phyloP scores from a whole-genome alignment of 805 yeast species.

The Dipodascus albidus region DNA sequence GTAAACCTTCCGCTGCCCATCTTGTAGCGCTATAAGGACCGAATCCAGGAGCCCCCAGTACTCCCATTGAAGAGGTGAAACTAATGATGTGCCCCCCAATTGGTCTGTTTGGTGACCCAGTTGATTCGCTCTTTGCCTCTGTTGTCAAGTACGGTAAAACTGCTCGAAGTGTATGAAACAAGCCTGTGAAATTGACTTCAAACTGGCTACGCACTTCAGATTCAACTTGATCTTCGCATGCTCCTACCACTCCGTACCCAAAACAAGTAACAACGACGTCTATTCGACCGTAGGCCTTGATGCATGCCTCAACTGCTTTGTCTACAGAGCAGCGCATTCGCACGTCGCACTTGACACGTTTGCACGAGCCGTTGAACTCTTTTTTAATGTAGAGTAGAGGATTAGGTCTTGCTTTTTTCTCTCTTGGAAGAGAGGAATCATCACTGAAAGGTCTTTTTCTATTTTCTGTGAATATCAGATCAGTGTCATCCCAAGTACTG shows the following conservation, averaged over 20 bases:
- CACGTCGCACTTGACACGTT: constrained; percentile 14
- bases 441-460: not conserved
- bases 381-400: constrained; percentile 4
- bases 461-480: not conserved
- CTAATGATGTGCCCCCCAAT: constrained; percentile 5
- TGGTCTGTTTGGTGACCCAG: constrained; percentile 3
- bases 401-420: constrained; percentile 4
- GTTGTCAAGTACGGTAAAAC: constrained; percentile 14
- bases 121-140: not conserved
- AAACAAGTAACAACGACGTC: constrained; percentile 18
- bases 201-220: constrained; percentile 18
- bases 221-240: constrained; percentile 20
- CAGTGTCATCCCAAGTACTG: not conserved
- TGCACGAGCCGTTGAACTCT: constrained; percentile 12
- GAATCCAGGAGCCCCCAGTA: constrained; percentile 22
- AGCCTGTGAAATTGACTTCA: constrained; percentile 19
- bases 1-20: constrained; percentile 24
- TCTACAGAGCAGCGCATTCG: constrained; percentile 12
- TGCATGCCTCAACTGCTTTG: constrained; percentile 14
- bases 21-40: constrained; percentile 21
- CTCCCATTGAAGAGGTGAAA: constrained; percentile 16
- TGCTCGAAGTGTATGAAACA: constrained; percentile 18
- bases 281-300: constrained; percentile 13
- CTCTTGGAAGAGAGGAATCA: not conserved
- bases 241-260: constrained; percentile 15